phyloP scores from a whole-genome alignment of 768 basidiomycete species.

The Phlegmacium glaucopus region DNA sequence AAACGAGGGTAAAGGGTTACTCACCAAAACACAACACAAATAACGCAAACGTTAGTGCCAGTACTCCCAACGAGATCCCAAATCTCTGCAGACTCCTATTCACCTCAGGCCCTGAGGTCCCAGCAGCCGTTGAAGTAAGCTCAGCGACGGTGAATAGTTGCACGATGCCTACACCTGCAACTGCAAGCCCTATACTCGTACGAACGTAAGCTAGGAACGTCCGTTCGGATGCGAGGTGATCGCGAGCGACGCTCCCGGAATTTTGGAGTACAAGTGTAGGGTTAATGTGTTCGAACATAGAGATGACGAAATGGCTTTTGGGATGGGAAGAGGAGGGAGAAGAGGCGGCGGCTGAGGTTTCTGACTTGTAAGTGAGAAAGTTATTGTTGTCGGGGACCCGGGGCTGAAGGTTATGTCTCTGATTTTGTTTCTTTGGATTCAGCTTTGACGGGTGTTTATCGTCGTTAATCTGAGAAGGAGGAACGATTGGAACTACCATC shows the following conservation, averaged over 20 bases:
- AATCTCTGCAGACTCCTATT: slow-evolving; percentile 13
- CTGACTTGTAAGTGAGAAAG: too few species aligned
- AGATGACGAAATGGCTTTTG: too few species aligned
- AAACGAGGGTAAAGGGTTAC: not conserved
- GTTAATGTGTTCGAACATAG: not conserved
- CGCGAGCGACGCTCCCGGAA: slow-evolving; percentile 48
- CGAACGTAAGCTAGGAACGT: slow-evolving; percentile 54
- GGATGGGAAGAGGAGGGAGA: too few species aligned
- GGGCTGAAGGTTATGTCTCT: too few species aligned
- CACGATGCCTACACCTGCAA: slow-evolving; percentile 38
- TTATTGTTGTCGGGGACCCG: too few species aligned
- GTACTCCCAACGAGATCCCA: slow-evolving; percentile 16
- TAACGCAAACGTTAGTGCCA: slow-evolving; percentile 13
- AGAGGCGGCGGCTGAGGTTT: too few species aligned
- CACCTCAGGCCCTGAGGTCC: not conserved
- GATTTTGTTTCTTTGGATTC: too few species aligned
- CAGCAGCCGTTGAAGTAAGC: slow-evolving; percentile 5
- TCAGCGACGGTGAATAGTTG: slow-evolving; percentile 23
- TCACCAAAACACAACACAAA: slow-evolving; percentile 16
- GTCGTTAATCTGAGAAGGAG: too few species aligned
- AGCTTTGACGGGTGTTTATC: too few species aligned
- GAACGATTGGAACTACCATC: too few species aligned
- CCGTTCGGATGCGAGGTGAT: slow-evolving; percentile 51
- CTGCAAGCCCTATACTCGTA: slow-evolving; percentile 49
- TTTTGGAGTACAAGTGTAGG: slow-evolving; percentile 33